Evolutionary conservation across 2,329 filamentous ascomycete species (phyloP).

Genomic region (Cadophora luteo-olivacea): DNA sequence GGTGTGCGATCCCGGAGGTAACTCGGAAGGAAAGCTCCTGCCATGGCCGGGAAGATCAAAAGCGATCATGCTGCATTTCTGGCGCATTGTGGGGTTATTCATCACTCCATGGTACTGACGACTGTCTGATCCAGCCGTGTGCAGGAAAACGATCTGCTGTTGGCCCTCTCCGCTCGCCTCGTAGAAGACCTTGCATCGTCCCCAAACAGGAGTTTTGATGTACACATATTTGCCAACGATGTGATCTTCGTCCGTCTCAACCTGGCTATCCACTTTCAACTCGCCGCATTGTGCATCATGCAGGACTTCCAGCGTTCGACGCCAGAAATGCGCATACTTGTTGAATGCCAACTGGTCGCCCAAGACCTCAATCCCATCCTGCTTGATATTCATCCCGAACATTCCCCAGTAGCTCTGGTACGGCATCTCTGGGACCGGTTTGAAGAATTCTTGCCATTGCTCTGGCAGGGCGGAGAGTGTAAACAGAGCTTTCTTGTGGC

Average conservation of each 20-base stretch:
- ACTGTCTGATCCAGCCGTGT: slow-evolving; percentile 54
- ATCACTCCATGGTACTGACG: slow-evolving; percentile 59
- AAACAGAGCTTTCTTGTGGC: slow-evolving; percentile 22
- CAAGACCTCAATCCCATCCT: slow-evolving; percentile 54
- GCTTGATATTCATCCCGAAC: slow-evolving; percentile 55
- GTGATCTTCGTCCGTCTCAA: slow-evolving; percentile 49
- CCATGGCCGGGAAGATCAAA: slow-evolving; percentile 58
- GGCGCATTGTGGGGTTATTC: slow-evolving; percentile 54
- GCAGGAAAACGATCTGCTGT: slow-evolving; percentile 53
- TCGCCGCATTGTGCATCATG: slow-evolving; percentile 55
- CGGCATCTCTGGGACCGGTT: slow-evolving; percentile 24
- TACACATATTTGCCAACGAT: slow-evolving; percentile 56
- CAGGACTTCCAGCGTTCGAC: slow-evolving; percentile 54
- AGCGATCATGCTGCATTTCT: slow-evolving; percentile 55
- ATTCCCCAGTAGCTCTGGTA: slow-evolving; percentile 35
- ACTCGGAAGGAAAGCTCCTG: slow-evolving; percentile 52
- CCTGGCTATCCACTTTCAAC: slow-evolving; percentile 49
- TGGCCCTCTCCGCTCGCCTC: slow-evolving; percentile 54
- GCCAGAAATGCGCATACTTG: slow-evolving; percentile 54
- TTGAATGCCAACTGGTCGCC: slow-evolving; percentile 48
- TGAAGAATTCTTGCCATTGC: slow-evolving; percentile 32
- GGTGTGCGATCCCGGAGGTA: slow-evolving; percentile 32
- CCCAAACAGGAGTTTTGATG: slow-evolving; percentile 54
- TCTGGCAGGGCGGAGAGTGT: slow-evolving; percentile 27
- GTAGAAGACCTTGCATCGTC: slow-evolving; percentile 56